These are phyloP conservation scores for Tritrichomonas musculus DNA, from an alignment of 208 protist species.

Conservation along the genomic window DNA sequence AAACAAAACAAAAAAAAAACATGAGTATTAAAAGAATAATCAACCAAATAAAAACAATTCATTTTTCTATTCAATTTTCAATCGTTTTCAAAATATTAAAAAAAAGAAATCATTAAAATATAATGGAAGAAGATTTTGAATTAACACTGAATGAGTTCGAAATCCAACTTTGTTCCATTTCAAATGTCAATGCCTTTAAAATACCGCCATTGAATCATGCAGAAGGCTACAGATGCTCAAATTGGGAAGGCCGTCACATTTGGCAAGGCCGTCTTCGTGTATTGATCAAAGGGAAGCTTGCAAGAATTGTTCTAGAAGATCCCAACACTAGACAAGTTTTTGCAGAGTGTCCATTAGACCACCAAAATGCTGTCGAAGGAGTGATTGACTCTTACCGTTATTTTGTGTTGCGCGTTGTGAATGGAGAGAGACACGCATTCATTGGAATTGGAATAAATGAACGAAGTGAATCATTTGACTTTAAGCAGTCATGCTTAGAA, in stretches of 20 bases:
- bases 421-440: not conserved
- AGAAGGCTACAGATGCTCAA: conserved; percentile 36
- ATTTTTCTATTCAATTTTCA: too few species aligned
- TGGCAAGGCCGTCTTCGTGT: conserved; percentile 39
- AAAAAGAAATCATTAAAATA: too few species aligned
- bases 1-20: too few species aligned
- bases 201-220: conserved; percentile 35
- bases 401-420: conserved; percentile 37
- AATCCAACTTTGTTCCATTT: not conserved
- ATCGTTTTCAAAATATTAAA: too few species aligned
- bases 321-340: conserved; percentile 26
- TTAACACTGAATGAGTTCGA: not conserved
- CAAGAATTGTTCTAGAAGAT: conserved; percentile 35
- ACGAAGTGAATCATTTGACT: not conserved
- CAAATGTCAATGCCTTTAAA: conserved; percentile 34
- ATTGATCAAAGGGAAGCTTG: not conserved
- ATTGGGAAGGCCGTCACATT: conserved; percentile 40
- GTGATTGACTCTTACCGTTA: conserved; percentile 36
- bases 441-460: conserved; percentile 4
- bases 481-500: not conserved
- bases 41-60: too few species aligned
- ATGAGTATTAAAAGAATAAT: too few species aligned
- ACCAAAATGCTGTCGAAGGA: conserved; percentile 38
- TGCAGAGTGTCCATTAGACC: not conserved
- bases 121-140: conserved; percentile 14